These are phyloP conservation scores for Peniophora sp. DNA, from an alignment of 1,284 basidiomycete genomes.

Conservation along the genomic window DNA sequence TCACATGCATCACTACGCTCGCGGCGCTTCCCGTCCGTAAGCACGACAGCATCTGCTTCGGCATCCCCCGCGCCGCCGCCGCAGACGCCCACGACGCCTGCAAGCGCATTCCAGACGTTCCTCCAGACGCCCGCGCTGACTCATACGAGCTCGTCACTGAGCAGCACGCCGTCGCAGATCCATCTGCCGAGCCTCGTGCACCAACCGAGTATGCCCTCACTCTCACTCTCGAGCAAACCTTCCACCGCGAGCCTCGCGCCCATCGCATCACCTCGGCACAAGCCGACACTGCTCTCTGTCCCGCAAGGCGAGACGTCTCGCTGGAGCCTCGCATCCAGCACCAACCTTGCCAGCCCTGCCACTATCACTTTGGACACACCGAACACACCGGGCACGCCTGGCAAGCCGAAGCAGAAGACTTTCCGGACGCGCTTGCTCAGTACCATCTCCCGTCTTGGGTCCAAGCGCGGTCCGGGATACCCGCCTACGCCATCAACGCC, in stretches of 20 bases:
- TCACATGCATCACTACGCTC: conserved; percentile 1
- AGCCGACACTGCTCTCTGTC: no score
- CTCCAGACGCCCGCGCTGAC: not conserved
- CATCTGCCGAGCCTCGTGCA: not conserved
- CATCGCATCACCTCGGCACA: no score
- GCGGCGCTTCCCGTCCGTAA: not conserved
- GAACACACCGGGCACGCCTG: conserved; percentile 2
- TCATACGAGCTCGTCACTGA: not conserved
- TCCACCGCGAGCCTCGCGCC: not conserved
- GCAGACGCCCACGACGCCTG: not conserved
- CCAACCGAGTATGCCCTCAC: not conserved
- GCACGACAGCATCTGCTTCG: not conserved
- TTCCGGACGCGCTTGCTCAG: conserved; percentile 11
- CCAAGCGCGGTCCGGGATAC: conserved; percentile 2
- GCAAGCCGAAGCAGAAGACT: conserved; percentile 8
- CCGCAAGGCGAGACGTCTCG: conserved; percentile 6
- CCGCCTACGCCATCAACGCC: conserved; percentile 1
- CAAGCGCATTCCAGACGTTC: not conserved
- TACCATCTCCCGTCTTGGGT: conserved; percentile 8
- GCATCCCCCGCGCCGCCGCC: not conserved
- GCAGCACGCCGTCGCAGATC: not conserved
- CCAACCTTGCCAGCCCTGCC: conserved; percentile 4
- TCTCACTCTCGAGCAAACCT: not conserved
- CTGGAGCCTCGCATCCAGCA: conserved; percentile 10
- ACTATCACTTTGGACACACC: conserved; percentile 7